Evolutionary conservation across 2,329 filamentous ascomycete species (phyloP).

Genomic region (Aspergillus ustus): DNA sequence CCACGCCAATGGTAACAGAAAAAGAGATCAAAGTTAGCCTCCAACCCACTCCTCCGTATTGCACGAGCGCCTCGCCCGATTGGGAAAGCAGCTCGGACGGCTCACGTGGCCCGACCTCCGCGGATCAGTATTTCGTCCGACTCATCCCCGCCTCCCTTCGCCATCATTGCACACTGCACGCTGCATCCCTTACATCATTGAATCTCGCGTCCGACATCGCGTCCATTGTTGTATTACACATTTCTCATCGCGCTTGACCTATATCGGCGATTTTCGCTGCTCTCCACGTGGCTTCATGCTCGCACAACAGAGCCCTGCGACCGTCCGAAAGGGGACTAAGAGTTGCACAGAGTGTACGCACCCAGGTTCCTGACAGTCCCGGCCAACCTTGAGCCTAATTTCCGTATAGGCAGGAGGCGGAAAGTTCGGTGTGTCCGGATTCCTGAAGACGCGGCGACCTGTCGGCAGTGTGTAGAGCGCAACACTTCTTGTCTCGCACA

Average conservation of each 20-base stretch:
- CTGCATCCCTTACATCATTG: neutral
- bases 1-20: neutral
- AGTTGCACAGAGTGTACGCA: constrained; percentile 28
- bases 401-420: constrained; percentile 21
- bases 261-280: constrained; percentile 2
- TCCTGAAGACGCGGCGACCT: constrained; percentile 19
- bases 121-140: constrained; percentile 21
- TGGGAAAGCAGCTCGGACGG: neutral
- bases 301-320: constrained; percentile 4
- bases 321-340: constrained; percentile 24
- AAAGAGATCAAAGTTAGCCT: neutral
- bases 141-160: neutral
- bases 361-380: neutral
- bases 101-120: constrained; percentile 5
- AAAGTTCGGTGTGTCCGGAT: constrained; percentile 26
- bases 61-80: neutral
- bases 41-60: too few species aligned
- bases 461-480: constrained; percentile 26
- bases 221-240: neutral
- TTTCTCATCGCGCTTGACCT: neutral
- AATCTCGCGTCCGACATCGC: neutral
- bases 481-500: constrained; percentile 23
- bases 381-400: neutral
- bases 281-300: constrained; percentile 15
- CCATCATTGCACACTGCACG: neutral